Percentiles rank a stretch among this genome's conserved stretches.
These are phyloP conservation scores for Meyerozyma elateridarum DNA, from an alignment of 1,139 yeast genomes.

Conservation along the genomic window DNA sequence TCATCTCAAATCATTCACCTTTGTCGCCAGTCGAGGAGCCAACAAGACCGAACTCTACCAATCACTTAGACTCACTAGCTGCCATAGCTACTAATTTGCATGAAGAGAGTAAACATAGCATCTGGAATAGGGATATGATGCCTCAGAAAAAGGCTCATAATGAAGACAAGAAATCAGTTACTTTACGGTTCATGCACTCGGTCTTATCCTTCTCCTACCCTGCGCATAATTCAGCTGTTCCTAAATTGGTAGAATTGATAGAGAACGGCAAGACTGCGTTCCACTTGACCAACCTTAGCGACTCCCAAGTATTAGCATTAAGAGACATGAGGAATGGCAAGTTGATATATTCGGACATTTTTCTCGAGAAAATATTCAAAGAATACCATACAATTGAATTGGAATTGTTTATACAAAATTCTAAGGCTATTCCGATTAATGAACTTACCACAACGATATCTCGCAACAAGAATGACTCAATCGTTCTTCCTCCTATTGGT, in stretches of 20 bases:
- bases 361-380: conserved; percentile 32
- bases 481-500: conserved; percentile 28
- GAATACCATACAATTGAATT: conserved; percentile 27
- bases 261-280: conserved; percentile 72
- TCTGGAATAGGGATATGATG: neutral
- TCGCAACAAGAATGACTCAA: conserved; percentile 18
- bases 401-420: conserved; percentile 31
- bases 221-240: conserved; percentile 60
- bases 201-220: conserved; percentile 56
- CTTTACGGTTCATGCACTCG: conserved; percentile 37
- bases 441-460: conserved; percentile 31
- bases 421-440: conserved; percentile 31
- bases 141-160: too few species aligned
- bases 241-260: conserved; percentile 59
- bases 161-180: conserved; percentile 22
- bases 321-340: conserved; percentile 16
- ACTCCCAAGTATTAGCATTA: conserved; percentile 10
- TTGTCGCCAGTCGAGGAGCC: neutral
- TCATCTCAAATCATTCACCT: neutral
- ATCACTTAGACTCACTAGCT: conserved; percentile 8
- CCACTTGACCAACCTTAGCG: conserved; percentile 11
- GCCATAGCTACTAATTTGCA: conserved; percentile 6
- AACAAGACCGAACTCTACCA: neutral
- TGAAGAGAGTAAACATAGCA: conserved; percentile 6
- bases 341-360: conserved; percentile 28